A percentile compares a stretch with the other conserved stretches of the same genome.
These are phyloP conservation scores for Botrytis byssoidea DNA, from an alignment of 2,329 filamentous ascomycete species.

Conservation along the genomic window DNA sequence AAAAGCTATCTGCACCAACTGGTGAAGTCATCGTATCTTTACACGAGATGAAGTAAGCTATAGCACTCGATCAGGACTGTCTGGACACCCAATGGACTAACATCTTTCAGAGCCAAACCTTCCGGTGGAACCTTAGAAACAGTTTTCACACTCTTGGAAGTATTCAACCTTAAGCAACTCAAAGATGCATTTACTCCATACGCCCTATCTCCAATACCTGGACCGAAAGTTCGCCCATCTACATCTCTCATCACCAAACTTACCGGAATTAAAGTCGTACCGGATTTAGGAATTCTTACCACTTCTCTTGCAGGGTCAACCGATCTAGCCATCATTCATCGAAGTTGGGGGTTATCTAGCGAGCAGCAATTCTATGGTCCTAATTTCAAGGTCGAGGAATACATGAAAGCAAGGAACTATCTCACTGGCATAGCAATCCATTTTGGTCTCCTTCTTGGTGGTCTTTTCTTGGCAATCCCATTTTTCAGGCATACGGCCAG, in stretches of 20 bases:
- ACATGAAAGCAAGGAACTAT: conserved; percentile 51
- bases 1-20: conserved; percentile 49
- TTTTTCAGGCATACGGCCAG: conserved; percentile 45
- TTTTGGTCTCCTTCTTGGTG: conserved; percentile 46
- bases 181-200: conserved; percentile 49
- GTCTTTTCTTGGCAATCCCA: conserved; percentile 41
- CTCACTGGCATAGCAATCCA: conserved; percentile 52
- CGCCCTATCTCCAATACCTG: conserved; percentile 55
- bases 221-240: conserved; percentile 28
- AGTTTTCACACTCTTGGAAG: conserved; percentile 57
- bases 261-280: conserved; percentile 50
- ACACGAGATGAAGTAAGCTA: conserved; percentile 44
- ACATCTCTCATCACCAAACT: conserved; percentile 45
- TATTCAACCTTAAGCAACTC: conserved; percentile 51
- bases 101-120: conserved; percentile 45
- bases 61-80: background rate
- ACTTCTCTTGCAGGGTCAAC: conserved; percentile 51
- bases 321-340: conserved; percentile 56
- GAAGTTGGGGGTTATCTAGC: conserved; percentile 60
- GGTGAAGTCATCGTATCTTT: conserved; percentile 54
- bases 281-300: conserved; percentile 55
- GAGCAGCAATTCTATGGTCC: conserved; percentile 54
- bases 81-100: conserved; percentile 11
- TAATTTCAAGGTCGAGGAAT: conserved; percentile 60
- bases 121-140: conserved; percentile 71